Base-by-base conservation (phyloP, 176 grass and related monocot genomes). In the Eragrostis nindensis region DNA sequence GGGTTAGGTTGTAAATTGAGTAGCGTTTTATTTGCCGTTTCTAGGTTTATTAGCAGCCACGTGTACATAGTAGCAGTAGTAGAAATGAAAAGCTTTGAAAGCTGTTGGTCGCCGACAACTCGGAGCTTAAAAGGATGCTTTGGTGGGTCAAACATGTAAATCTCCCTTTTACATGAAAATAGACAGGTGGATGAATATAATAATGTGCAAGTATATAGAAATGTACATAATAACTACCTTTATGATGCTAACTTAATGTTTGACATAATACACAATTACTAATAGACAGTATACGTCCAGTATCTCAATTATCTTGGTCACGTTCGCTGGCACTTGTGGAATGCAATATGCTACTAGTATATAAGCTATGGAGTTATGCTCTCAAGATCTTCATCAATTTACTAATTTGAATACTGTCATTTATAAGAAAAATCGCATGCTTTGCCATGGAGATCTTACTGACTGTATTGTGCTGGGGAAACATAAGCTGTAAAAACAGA, bases 1-100 rank as follows among this genome's bases (percentile, higher is more conserved):
- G 75, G 75, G 38, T 25, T 84, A 80, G 80, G 76, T 38, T 91
- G 85, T 87, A 75, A 83, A 80, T 84, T 57, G 38, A 55, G 53
- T 72, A 84, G 76, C 3, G 6, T 74, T 68, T 74, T 36, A 48
- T 67, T 50, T 68, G 44, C 54, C 14, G 47, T 75, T 79, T 84
- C 17, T 75, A 75, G 65, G 64, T 45, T 87, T 66, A 52, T 87
- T 66, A 52, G 39, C 29, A 2, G 70, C 39, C 50, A 80, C 70
- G 65, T 91, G 84, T 84, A 86, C 68, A 90, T 56, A 69, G n/a
- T 43, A 69, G 77, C 5, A 54, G 57, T 61, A 63, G 59, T 62
- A 85, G 83, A 54, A 77, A 79, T 25, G 47, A 38, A 60, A 56
- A 17, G 77, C 36, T 68, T 79, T 55, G 52, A 40, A 82, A 68